Base-by-base conservation (phyloP, 371 early-diverging fungal species). In the Saksenaea vasiformis region DNA sequence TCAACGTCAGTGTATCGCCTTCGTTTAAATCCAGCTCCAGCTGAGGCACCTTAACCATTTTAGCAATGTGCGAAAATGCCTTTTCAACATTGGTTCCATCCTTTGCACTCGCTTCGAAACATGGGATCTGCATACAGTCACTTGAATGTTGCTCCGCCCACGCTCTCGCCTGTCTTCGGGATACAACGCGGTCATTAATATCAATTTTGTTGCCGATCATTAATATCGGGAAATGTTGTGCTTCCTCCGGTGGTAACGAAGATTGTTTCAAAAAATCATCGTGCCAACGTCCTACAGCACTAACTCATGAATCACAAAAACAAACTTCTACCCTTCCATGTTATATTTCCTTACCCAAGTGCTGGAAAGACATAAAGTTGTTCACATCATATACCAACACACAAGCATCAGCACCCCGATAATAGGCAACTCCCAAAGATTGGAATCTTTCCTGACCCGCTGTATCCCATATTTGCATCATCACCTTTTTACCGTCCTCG, bases 331-430 rank as follows among this genome's bases (percentile, higher is more conserved):
- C 26, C 22, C 22, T 47, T 47, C 26, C 10, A n/a, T n/a, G n/a
- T 22, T 9, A 17, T 22, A 19, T 22, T 22, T 22, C 24, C 55
- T 51, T 60, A 68, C 76, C 95, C 70, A 99, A 83, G 28, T 93
- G 91, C 70, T 98, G 96, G 77, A 98, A 99, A 65, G 91, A 90
- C 73, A 93, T 92, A 41, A 84, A 85, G 70, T 96, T 95, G 71
- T 93, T 97, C 59, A 99, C 95, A 69, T 99, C 99, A 72, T 93
- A 99, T n/a, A 93, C 95, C 24, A 99, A 85, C 55, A 98, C 95
- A 76, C 99, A 98, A 77, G 98, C 98, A 80, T 99, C 99, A n/a
- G 99, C 98, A 41, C 98, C 98, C 64, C 98, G 91, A 56, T 98
- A 99, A 71, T 96, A 99, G 26, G 94, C 94, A 56, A 96, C 98